phyloP scores from a whole-genome alignment of 179 eudicot genomes.

The Carnegiea gigantea region DNA sequence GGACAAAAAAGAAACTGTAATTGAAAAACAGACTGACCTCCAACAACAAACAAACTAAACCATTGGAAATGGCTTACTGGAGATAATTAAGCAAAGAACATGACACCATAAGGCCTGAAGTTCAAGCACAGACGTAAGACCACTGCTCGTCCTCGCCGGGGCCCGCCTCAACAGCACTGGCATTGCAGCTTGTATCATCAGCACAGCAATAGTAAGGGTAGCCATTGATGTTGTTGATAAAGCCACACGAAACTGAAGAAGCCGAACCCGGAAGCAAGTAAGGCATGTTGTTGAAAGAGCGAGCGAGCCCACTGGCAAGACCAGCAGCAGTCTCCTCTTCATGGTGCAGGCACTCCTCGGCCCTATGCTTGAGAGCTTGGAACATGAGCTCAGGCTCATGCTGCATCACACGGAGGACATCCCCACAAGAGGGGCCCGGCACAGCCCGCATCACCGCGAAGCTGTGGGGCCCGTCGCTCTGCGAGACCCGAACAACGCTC shows the following conservation, averaged over 20 bases:
- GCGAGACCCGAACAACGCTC: conserved; percentile 77
- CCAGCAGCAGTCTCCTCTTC: conserved; percentile 25
- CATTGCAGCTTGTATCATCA: conserved; percentile 36
- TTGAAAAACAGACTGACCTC: conserved; percentile 48
- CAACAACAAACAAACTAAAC: conserved; percentile 34
- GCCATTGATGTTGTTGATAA: conserved; percentile 37
- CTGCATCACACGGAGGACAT: conserved; percentile 88
- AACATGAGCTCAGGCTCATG: conserved; percentile 96
- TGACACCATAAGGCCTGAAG: neutral
- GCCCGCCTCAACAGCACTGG: conserved; percentile 28
- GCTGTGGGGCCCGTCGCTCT: conserved; percentile 82
- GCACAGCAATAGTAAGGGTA: conserved; percentile 41
- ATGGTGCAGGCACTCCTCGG: conserved; percentile 59
- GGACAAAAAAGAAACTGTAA: conserved; percentile 1
- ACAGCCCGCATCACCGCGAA: conserved; percentile 79
- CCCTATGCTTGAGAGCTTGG: conserved; percentile 71
- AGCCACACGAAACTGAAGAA: conserved; percentile 35
- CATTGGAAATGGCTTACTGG: conserved; percentile 12
- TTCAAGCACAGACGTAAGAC: conserved; percentile 70
- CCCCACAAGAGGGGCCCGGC: conserved; percentile 74
- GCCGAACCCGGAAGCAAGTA: conserved; percentile 39
- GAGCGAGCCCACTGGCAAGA: conserved; percentile 44
- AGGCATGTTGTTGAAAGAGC: conserved; percentile 74
- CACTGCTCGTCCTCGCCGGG: conserved; percentile 66
- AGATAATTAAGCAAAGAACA: neutral